Evolutionary conservation across 805 yeast species (phyloP).

Genomic region (Yamadazyma laniorum): DNA sequence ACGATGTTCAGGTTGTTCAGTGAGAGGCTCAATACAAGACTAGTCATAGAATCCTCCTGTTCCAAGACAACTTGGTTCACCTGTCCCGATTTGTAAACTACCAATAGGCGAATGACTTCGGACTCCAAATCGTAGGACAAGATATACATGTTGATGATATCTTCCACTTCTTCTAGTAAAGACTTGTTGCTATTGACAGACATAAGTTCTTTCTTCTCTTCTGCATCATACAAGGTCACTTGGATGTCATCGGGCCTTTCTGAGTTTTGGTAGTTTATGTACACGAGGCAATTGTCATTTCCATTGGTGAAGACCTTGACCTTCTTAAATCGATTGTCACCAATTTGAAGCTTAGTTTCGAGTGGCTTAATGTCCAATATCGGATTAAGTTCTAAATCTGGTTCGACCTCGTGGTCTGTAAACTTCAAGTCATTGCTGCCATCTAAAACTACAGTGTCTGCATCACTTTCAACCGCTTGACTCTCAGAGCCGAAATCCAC

Average conservation of each 20-base stretch:
- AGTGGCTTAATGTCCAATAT: neutral
- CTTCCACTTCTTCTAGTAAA: constrained; percentile 6
- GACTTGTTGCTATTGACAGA: neutral
- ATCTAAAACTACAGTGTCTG: constrained; percentile 28
- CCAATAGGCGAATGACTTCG: constrained; percentile 6
- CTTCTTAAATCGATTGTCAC: constrained; percentile 5
- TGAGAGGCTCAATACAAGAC: constrained; percentile 1
- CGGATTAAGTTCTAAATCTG: constrained; percentile 3
- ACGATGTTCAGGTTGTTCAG: neutral
- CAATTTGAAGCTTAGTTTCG: neutral
- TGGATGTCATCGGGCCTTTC: constrained; percentile 1
- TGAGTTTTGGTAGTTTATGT: constrained; percentile 11
- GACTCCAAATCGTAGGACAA: constrained; percentile 1
- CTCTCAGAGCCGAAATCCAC: neutral
- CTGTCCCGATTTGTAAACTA: constrained; percentile 13
- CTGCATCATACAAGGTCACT: constrained; percentile 7
- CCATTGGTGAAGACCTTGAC: constrained; percentile 14
- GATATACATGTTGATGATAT: constrained; percentile 10
- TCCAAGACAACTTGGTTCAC: constrained; percentile 12
- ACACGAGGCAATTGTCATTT: constrained; percentile 9
- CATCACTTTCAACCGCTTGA: constrained; percentile 24
- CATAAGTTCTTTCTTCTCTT: neutral
- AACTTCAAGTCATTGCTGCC: constrained; percentile 10
- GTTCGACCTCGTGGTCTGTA: constrained; percentile 2
- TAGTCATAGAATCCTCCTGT: constrained; percentile 11